Conservation (phyloP, 768 basidiomycete genomes). For the Phaeotremella skinneri region DNA sequence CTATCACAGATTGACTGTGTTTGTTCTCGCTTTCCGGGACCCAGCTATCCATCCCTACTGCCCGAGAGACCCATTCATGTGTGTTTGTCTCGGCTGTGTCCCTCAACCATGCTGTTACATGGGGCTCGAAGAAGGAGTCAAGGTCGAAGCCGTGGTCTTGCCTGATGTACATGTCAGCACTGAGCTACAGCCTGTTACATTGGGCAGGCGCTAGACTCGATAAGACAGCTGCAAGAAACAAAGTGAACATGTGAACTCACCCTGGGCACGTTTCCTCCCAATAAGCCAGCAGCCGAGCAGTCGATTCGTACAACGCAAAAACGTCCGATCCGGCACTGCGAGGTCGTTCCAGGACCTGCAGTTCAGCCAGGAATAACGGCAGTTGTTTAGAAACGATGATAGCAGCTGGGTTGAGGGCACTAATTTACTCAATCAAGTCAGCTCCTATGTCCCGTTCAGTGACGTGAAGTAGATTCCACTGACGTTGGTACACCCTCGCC, state of each 20-base stretch:
- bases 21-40: constrained; percentile 45
- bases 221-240: constrained; percentile 2
- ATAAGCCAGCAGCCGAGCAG: constrained; percentile 31
- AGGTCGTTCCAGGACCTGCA: constrained; percentile 45
- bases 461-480: constrained; percentile 20
- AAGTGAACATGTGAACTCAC: constrained; percentile 19
- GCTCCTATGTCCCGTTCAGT: background rate
- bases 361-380: constrained; percentile 49
- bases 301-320: constrained; percentile 46
- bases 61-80: constrained; percentile 49
- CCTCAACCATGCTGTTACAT: constrained; percentile 48
- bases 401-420: constrained; percentile 39
- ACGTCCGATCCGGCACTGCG: constrained; percentile 38
- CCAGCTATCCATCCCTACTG: constrained; percentile 50
- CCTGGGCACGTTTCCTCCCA: constrained; percentile 49
- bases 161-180: too few species aligned
- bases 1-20: constrained; percentile 49
- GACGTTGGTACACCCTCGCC: constrained; percentile 35
- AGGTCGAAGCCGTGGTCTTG: constrained; percentile 48
- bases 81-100: constrained; percentile 45
- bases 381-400: constrained; percentile 49
- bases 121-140: constrained; percentile 50
- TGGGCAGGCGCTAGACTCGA: background rate
- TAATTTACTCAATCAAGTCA: constrained; percentile 6
- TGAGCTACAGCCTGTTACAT: background rate